Evolutionary conservation across 2,329 filamentous ascomycete species (phyloP), one percentile per base, ranked within the genome.

Genomic region (Paraphoma chrysanthemicola): DNA sequence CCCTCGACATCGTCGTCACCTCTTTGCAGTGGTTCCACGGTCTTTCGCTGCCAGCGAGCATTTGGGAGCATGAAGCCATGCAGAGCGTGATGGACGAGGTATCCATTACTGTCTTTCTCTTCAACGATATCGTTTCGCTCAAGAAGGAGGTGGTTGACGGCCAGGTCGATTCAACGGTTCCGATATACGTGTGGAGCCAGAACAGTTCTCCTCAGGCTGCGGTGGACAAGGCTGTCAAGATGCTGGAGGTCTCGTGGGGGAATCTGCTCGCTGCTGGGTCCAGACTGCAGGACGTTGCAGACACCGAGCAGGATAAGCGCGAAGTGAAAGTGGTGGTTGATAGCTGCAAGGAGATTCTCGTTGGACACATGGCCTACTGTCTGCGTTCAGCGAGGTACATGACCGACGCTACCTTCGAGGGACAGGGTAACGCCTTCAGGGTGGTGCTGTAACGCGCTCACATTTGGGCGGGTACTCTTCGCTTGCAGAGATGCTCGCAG

Each of bases 111-210:
- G 50, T 46, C 36, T 62, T 56, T 30, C 50, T 59, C 4, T 59
- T 48, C 48, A 62, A 62, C 33, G 56, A 62, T 7, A 59, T 56
- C n/a, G 53, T 51, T 10, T 59, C 52, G 12, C 44, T 61, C 31
- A 54, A 53, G 23, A 59, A 59, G 48, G 58, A 61, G n/a, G 51
- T 56, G 28, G 50, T 51, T 1, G 56, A 62, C 11, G 47, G 53
- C 2, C 53, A 62, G 12, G 38, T 59, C 14, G 53, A 56, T 36
- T 62, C 59, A n/a, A 36, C 51, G 2, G 49, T 62, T n/a, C 33
- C 33, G 10, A 38, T 38, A 38, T n/a, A 11, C n/a, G 33, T 38
- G 10, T 38, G n/a, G 10, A n/a, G n/a, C 10, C 10, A 38, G n/a
- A n/a, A n/a, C 10, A n/a, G 3, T 38, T 38, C 33, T 11, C 10